Conservation (phyloP, 495 filamentous ascomycete species). For the Aspergillus sclerotioniger region DNA sequence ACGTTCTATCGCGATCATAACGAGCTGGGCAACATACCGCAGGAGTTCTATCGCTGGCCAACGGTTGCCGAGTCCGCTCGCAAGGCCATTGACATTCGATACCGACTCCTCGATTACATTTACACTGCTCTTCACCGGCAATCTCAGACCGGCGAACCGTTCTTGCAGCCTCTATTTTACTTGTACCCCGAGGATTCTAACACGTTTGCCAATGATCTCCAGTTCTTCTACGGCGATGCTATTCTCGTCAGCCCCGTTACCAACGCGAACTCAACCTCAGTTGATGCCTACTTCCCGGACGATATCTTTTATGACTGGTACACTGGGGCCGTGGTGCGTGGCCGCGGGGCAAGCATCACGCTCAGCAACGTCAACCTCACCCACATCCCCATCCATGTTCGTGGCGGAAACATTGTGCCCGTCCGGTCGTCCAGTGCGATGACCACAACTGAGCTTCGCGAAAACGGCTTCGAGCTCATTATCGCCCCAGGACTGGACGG, state of each 20-base stretch:
- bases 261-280: constrained; percentile 58
- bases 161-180: constrained; percentile 68
- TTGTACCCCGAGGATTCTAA: constrained; percentile 65
- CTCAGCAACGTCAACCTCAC: constrained; percentile 56
- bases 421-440: constrained; percentile 58
- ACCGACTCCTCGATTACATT: constrained; percentile 75
- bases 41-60: constrained; percentile 80
- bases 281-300: constrained; percentile 70
- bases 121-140: constrained; percentile 73
- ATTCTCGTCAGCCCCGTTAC: constrained; percentile 74
- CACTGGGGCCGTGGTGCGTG: constrained; percentile 56
- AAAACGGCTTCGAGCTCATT: constrained; percentile 66
- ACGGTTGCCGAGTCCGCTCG: constrained; percentile 62
- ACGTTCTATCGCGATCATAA: constrained; percentile 87
- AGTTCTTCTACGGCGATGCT: constrained; percentile 73
- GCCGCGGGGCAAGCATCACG: constrained; percentile 52
- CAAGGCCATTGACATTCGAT: constrained; percentile 72
- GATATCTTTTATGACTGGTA: constrained; percentile 79
- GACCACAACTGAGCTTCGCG: constrained; percentile 68
- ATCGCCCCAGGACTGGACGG: constrained; percentile 57
- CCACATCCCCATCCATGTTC: constrained; percentile 70
- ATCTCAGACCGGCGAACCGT: constrained; percentile 64
- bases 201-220: constrained; percentile 57
- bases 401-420: constrained; percentile 69
- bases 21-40: constrained; percentile 45